Evolutionary conservation across 441 rosid species (phyloP), one percentile per base, ranked within the genome.

Genomic region (Arabidopsis lyrata): DNA sequence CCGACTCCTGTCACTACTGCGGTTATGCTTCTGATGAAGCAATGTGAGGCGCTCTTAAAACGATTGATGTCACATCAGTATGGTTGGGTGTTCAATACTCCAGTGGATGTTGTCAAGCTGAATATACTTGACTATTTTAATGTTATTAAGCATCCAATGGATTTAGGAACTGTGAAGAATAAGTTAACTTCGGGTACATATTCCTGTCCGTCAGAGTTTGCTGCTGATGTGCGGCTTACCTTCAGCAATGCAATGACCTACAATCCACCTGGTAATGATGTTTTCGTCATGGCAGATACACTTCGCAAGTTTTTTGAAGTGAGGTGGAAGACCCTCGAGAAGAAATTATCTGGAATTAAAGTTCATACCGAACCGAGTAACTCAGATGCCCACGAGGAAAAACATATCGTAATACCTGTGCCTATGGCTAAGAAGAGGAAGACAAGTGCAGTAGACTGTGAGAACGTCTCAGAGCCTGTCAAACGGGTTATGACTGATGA

Each of bases 81-180:
- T 75, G 86, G 86, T 56, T 90, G 93, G 97, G 87, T 85, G 32
- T 91, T 94, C 70, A 91, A 87, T 34, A 77, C 70, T 48, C 96
- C 97, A 0, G 97, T 91, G 55, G 96, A 94, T 81, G 85, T 80
- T 73, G 90, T 83, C 20, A 78, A 84, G 83, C 80, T 91, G 77
- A 90, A 91, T 39, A 83, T 94, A 65, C 89, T 88, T 0, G 98
- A 94, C 76, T 94, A 91, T 77, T 86, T 85, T 50, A 81, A 55
- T 34, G 79, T 94, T 74, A 88, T 93, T 63, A 90, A 88, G 74
- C 84, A 87, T 42, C 97, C 97, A 10, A 90, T 93, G 98, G 97
- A 93, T 81, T 85, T 94, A 67, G 92, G 95, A 34, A 91, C 97
- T 13, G 86, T 94, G 49, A 94, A 91, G 77, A 80, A 68, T 57